Evolutionary conservation across 2,329 filamentous ascomycete species (phyloP).

Genomic region (Aspergillus sp.): DNA sequence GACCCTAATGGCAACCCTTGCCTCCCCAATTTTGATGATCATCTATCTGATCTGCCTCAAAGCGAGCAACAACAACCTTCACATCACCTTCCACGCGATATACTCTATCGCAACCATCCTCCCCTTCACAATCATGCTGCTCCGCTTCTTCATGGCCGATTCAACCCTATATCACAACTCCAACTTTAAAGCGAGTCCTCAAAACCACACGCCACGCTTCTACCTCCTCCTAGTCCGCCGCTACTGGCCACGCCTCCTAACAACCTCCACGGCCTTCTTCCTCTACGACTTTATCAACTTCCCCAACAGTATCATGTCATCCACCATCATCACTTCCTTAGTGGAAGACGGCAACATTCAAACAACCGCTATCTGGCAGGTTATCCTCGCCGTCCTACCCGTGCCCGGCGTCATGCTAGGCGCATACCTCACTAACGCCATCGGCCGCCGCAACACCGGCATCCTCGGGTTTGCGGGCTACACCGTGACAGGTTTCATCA

Average conservation of each 20-base stretch:
- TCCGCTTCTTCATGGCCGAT: slow-evolving; percentile 37
- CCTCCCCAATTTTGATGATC: slow-evolving; percentile 35
- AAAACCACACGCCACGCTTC: slow-evolving; percentile 21
- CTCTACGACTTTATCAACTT: slow-evolving; percentile 42
- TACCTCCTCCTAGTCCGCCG: slow-evolving; percentile 27
- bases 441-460: slow-evolving; percentile 32
- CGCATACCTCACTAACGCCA: slow-evolving; percentile 32
- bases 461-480: slow-evolving; percentile 32
- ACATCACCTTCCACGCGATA: slow-evolving; percentile 28
- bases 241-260: slow-evolving; percentile 29
- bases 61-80: slow-evolving; percentile 36
- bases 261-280: slow-evolving; percentile 36
- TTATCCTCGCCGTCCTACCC: slow-evolving; percentile 33
- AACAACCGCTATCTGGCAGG: slow-evolving; percentile 36
- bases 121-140: slow-evolving; percentile 31
- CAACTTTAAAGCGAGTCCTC: slow-evolving; percentile 29
- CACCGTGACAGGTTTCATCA: slow-evolving; percentile 31
- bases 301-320: slow-evolving; percentile 38
- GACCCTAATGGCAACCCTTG: slow-evolving; percentile 36
- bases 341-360: slow-evolving; percentile 33
- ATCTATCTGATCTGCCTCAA: slow-evolving; percentile 38
- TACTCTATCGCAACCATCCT: slow-evolving; percentile 36
- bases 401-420: slow-evolving; percentile 36
- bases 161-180: slow-evolving; percentile 32
- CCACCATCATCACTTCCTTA: slow-evolving; percentile 33